Conservation (phyloP, 192 early-diverging fungal species). For the Ramicandelaber brevisporus region DNA sequence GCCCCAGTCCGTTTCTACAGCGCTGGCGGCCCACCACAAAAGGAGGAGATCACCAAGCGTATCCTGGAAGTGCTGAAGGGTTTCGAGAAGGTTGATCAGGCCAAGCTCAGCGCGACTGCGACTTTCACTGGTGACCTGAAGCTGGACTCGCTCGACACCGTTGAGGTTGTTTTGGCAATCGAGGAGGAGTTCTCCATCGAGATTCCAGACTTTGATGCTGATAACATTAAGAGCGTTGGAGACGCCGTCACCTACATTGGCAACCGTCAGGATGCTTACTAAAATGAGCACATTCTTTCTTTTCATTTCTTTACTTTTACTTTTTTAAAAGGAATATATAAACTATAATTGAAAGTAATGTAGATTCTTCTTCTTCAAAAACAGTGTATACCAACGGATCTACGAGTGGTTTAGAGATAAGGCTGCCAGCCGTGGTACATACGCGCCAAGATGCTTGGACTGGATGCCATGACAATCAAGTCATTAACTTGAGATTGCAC, state of each 20-base stretch:
- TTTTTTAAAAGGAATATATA: too few relatives aligned
- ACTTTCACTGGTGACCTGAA: conserved; percentile 86
- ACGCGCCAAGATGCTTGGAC: conserved; percentile 21
- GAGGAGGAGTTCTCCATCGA: conserved; percentile 99
- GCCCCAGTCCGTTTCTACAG: conserved; percentile 44
- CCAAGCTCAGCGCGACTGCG: conserved; percentile 63
- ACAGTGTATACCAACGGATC: too few relatives aligned
- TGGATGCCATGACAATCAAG: conserved; percentile 36
- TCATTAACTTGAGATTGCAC: conserved; percentile 49
- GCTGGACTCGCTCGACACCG: conserved; percentile 86
- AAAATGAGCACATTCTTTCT: conserved; percentile 7
- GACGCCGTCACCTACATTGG: conserved; percentile 73
- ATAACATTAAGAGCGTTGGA: conserved; percentile 70
- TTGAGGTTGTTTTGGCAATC: conserved; percentile 98
- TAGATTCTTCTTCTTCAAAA: too few relatives aligned
- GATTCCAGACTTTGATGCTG: conserved; percentile 89
- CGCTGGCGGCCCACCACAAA: conserved; percentile 34
- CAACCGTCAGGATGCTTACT: conserved; percentile 44
- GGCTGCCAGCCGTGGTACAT: too few relatives aligned
- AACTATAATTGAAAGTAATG: too few relatives aligned
- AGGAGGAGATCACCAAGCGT: conserved; percentile 51
- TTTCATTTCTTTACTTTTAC: neutral
- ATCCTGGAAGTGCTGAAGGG: conserved; percentile 72
- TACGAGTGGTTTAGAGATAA: too few relatives aligned
- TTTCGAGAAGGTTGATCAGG: conserved; percentile 86